Percentiles rank a stretch among this genome's conserved stretches.
phyloP scores from a whole-genome alignment of 2,329 filamentous ascomycete genomes.

The Geosmithia putterillii region DNA sequence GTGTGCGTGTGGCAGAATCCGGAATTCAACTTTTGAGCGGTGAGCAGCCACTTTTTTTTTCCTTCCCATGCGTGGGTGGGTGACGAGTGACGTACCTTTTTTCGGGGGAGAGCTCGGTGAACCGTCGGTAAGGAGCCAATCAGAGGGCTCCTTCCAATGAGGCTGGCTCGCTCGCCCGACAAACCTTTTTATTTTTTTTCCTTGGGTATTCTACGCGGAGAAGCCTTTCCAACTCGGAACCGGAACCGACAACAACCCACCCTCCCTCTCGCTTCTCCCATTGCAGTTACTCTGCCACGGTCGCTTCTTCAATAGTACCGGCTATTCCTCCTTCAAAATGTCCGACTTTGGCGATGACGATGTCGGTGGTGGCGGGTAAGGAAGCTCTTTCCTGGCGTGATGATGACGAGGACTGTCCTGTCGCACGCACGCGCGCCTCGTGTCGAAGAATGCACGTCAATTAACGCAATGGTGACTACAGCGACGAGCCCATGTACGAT shows the following conservation, averaged over 20 bases:
- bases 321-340: slow-evolving; percentile 31
- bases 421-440: background rate
- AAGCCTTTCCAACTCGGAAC: too few species aligned
- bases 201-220: too few species aligned
- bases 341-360: slow-evolving; percentile 64
- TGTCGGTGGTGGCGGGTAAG: slow-evolving; percentile 44
- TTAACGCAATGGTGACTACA: slow-evolving; percentile 14
- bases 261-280: too few species aligned
- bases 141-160: background rate
- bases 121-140: slow-evolving; percentile 3
- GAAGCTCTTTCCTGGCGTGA: too few species aligned
- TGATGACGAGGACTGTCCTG: too few species aligned
- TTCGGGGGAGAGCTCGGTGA: slow-evolving; percentile 3
- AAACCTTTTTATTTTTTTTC: slow-evolving; percentile 2
- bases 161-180: background rate
- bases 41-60: slow-evolving; percentile 12
- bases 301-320: too few species aligned
- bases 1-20: slow-evolving; percentile 17
- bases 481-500: slow-evolving; percentile 60
- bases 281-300: too few species aligned
- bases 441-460: too few species aligned
- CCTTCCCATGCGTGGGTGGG: too few species aligned
- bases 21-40: slow-evolving; percentile 15
- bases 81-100: slow-evolving; percentile 10
- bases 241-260: too few species aligned